Base-by-base conservation (phyloP, 1,284 basidiomycete species). In the Trametes polyzona region DNA sequence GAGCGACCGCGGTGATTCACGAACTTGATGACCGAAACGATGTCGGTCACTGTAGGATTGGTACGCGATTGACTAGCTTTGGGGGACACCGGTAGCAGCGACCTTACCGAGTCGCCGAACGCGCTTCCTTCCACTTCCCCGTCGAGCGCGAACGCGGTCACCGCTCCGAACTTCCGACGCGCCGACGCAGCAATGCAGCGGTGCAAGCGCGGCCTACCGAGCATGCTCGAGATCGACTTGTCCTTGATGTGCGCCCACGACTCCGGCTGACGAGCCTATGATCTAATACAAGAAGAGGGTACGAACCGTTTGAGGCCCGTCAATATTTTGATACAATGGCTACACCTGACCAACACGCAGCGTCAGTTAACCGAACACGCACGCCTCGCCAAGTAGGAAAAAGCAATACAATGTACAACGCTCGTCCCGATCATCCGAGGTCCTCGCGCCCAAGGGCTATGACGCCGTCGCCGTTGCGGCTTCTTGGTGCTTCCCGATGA, bases 401-500 rank as follows among this genome's bases (percentile, higher is more conserved):
- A 47, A 42, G 58, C 54, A 60, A 47, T 50, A 47, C 40, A 26
- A 32, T 41, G 50, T 43, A 55, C 57, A 53, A 39, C 41, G 26
- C 46, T 14, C 60, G 60, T 47, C 10, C 57, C 54, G 55, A 27
- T 8, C 24, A 24, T 55, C 61, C 57, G 57, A 50, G 23, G n/a
- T 12, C 14, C 14, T 24, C 26, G 17, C 1, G 44, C 7, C 33
- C 12, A 7, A n/a, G 21, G 36, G 29, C 55, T 59, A 57, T 52
- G 59, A 55, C 33, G 40, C 48, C 17, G 33, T 12, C 4, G 33
- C 33, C 14, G 33, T n/a, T 14, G 33, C 49, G 43, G 27, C 41
- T 14, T 36, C 40, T 32, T 59, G 55, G 52, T 51, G 55, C 47
- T 61, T 58, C 21, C 69, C 66, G 58, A 90, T 87, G 63, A 83